Percentiles rank a stretch among this genome's conserved stretches.
These are phyloP conservation scores for Stipa capillata DNA, from an alignment of 176 grass and related monocot species.

Conservation along the genomic window DNA sequence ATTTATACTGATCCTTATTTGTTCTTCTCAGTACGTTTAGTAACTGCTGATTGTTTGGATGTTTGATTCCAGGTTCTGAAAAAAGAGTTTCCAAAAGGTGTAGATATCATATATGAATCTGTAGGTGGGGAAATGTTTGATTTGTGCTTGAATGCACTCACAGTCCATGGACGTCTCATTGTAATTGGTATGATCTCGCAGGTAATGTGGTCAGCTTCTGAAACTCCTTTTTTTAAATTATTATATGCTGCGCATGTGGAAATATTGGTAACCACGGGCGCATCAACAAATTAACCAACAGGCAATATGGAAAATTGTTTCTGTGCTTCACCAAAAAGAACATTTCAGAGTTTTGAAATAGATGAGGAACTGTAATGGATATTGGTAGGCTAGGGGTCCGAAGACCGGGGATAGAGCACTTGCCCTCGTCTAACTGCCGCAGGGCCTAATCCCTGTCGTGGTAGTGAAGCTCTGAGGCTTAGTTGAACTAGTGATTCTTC, in stretches of 20 bases:
- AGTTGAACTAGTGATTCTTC: not conserved
- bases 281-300: not conserved
- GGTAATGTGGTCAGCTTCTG: constrained; percentile 27
- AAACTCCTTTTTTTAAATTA: not conserved
- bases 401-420: not conserved
- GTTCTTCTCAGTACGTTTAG: constrained; percentile 6
- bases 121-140: constrained; percentile 97
- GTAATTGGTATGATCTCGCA: constrained; percentile 99
- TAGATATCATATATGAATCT: constrained; percentile 97
- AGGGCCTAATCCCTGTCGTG: not conserved
- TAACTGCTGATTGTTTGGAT: not conserved
- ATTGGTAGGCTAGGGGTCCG: not conserved
- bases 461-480: not conserved
- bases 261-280: not conserved
- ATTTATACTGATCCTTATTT: not conserved
- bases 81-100: constrained; percentile 73
- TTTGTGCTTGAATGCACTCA: constrained; percentile 80
- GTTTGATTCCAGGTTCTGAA: constrained; percentile 70
- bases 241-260: not conserved
- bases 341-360: not conserved
- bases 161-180: constrained; percentile 75
- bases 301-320: not conserved
- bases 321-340: not conserved
- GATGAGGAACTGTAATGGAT: too few species aligned
- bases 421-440: not conserved